Evolutionary conservation across 768 basidiomycete genomes (phyloP), one percentile per base, ranked within the genome.

Genomic region (Suillus spraguei): DNA sequence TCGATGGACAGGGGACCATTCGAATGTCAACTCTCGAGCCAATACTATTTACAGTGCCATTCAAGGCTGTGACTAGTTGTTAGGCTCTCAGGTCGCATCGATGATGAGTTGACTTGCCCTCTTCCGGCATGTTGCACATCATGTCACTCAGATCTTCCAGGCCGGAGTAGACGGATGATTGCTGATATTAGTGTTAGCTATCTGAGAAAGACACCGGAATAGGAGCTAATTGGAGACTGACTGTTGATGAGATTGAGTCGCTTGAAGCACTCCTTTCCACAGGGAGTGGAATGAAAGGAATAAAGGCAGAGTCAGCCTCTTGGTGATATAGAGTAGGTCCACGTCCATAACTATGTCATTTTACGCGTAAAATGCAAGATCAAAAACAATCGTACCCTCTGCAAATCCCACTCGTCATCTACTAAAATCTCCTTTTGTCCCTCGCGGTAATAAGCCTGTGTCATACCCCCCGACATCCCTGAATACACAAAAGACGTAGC

Each of bases 141-240:
- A 59, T 42, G 35, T 65, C 53, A 9, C 56, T 64, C 32, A 65
- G 36, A 22, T 65, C 65, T 36, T 65, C 65, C n/a, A 65, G 63
- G 9, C 65, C 65, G 22, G 65, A 64, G 32, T 65, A 65, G 13
- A 59, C 24, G 13, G 63, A 52, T 28, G 65, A 65, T 47, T 59
- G 42, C 65, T 65, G 65, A 38, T n/a, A 22, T 10, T n/a, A 11
- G 39, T 28, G 20, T 58, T 4, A 58, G 39, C 17, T 58, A 58
- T 41, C 24, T 28, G 24, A 58, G 17, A 17, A 38, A 39, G 24
- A 39, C 17, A 17, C 38, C 3, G 10, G 55, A 20, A 58, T 39
- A 39, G 36, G 24, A 56, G n/a, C 13, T 35, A 14, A 36, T 10
- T 17, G 36, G 22, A 16, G 22, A 62, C 50, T 63, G 20, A 64